Evolutionary conservation across 1,139 yeast genomes (phyloP), one percentile per base, ranked within the genome.

Genomic region (Sugiyamaella neomexicana): DNA sequence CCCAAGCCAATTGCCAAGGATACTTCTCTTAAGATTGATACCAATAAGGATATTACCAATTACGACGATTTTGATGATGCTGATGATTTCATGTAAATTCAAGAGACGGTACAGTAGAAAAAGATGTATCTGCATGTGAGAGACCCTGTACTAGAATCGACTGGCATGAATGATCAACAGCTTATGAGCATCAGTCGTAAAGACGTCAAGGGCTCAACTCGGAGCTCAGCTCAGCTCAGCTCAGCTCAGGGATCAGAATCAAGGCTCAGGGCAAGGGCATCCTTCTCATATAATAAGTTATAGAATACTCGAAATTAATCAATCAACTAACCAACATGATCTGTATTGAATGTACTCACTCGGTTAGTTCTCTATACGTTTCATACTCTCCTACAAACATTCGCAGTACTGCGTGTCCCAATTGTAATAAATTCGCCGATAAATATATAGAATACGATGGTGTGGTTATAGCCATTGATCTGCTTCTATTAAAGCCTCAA

Each of bases 61-160:
- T 67, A 79, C 64, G 77, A 70, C 55, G 85, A 84, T 60, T 80
- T 78, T 58, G 85, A 76, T 55, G 87, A 81, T 57, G 97, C 88
- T 69, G 97, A 88, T 69, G 98, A 93, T 72, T 91, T 91, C 73
- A 91, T 91, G 99, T 91, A 79, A 75, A 15, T n/a, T n/a, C n/a
- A n/a, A n/a, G n/a, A n/a, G n/a, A n/a, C n/a, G n/a, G n/a, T n/a
- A n/a, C n/a, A n/a, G 12, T n/a, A 4, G 5, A 20, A 3, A 5
- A 20, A 20, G 25, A 20, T 3, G 25, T 20, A 20, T n/a, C n/a
- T n/a, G n/a, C 25, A 20, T 20, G 25, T 20, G 25, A 20, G 25
- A 20, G n/a, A n/a, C n/a, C n/a, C n/a, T n/a, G n/a, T n/a, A n/a
- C n/a, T n/a, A n/a, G n/a, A n/a, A n/a, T n/a, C n/a, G n/a, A n/a